These are phyloP conservation scores for Leishmania major DNA, from an alignment of 208 protist genomes.

Conservation along the genomic window DNA sequence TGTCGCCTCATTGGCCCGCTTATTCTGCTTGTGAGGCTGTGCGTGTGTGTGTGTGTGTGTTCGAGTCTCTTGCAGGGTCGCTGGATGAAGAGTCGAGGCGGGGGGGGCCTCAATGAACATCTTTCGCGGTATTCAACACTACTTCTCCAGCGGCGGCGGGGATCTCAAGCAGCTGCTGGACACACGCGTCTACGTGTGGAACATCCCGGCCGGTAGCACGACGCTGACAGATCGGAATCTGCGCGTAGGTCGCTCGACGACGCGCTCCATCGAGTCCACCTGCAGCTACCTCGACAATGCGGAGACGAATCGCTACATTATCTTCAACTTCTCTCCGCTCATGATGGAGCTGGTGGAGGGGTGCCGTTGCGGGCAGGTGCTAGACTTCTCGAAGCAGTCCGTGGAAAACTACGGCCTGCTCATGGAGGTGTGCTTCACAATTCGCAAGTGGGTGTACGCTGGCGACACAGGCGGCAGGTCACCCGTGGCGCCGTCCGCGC, in stretches of 20 bases:
- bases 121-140: conserved; percentile 42
- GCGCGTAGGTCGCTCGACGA: conserved; percentile 43
- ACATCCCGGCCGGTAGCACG: conserved; percentile 65
- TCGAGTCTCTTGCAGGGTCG: neutral
- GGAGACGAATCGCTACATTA: conserved; percentile 60
- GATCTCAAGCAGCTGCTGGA: conserved; percentile 58
- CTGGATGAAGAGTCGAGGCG: neutral
- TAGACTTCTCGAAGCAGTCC: conserved; percentile 79
- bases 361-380: conserved; percentile 58
- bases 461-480: conserved; percentile 18
- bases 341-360: conserved; percentile 70
- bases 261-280: conserved; percentile 50
- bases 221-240: conserved; percentile 46
- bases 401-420: conserved; percentile 70
- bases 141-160: conserved; percentile 29
- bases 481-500: neutral
- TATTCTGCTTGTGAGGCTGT: neutral
- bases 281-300: conserved; percentile 53
- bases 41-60: too few relatives aligned
- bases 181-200: conserved; percentile 79
- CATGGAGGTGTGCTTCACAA: conserved; percentile 79
- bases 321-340: conserved; percentile 86
- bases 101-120: conserved; percentile 37
- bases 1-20: neutral
- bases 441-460: conserved; percentile 64